Conservation (phyloP, 768 basidiomycete genomes). For the Terana coerulea region DNA sequence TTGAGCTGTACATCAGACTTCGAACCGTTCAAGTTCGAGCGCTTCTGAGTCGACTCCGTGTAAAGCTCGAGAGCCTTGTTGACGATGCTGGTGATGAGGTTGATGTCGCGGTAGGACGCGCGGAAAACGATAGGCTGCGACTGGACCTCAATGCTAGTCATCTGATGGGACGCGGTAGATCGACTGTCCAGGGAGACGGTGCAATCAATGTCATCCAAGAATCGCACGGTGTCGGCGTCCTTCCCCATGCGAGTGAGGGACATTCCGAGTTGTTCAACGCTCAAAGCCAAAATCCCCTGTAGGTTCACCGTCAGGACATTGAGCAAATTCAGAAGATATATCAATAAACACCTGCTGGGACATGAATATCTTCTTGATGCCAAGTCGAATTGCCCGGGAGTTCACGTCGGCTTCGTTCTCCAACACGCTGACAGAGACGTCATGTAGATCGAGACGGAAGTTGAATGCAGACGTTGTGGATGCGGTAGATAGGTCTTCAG, state of each 20-base stretch:
- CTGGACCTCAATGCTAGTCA: slow-evolving; percentile 79
- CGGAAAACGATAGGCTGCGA: slow-evolving; percentile 85
- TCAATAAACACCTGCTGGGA: slow-evolving; percentile 74
- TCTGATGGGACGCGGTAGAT: slow-evolving; percentile 62
- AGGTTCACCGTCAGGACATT: not conserved
- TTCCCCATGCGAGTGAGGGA: slow-evolving; percentile 87
- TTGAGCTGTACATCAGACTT: not conserved
- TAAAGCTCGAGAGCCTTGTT: slow-evolving; percentile 87
- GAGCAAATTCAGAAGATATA: not conserved
- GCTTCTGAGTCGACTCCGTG: slow-evolving; percentile 31
- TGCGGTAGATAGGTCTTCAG: not conserved
- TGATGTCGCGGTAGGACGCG: slow-evolving; percentile 93
- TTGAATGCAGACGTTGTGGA: slow-evolving; percentile 31
- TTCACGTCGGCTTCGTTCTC: slow-evolving; percentile 77
- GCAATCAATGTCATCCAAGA: slow-evolving; percentile 90
- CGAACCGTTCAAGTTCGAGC: not conserved
- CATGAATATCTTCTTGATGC: slow-evolving; percentile 79
- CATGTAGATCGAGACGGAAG: slow-evolving; percentile 85
- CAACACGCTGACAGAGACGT: slow-evolving; percentile 83
- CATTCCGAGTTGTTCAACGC: slow-evolving; percentile 84
- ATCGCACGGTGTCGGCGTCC: slow-evolving; percentile 77
- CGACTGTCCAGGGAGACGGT: slow-evolving; percentile 85
- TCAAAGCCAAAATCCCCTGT: slow-evolving; percentile 79
- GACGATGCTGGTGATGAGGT: slow-evolving; percentile 79
- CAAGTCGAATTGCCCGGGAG: slow-evolving; percentile 82